Evolutionary conservation across 768 basidiomycete species (phyloP).

Genomic region (Mycena filopes): DNA sequence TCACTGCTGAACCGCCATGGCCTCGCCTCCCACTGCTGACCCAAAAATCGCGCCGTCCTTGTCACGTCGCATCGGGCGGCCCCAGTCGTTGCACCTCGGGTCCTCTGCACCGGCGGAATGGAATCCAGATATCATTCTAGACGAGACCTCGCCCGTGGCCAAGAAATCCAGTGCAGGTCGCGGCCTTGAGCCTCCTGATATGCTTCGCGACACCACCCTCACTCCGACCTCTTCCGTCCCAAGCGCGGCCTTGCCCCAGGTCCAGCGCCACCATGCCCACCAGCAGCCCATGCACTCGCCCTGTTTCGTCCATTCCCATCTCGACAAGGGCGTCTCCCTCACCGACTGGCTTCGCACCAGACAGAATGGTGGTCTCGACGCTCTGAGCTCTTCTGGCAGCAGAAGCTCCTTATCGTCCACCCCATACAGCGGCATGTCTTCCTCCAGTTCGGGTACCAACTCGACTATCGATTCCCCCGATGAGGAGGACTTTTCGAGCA

Average conservation of each 20-base stretch:
- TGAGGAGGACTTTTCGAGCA: constrained; percentile 76
- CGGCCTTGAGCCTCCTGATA: constrained; percentile 27
- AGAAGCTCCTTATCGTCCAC: constrained; percentile 31
- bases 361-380: constrained; percentile 47
- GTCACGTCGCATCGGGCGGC: constrained; percentile 55
- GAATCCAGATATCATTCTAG: constrained; percentile 56
- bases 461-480: constrained; percentile 50
- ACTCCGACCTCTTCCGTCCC: constrained; percentile 37
- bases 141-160: constrained; percentile 47
- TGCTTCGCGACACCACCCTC: constrained; percentile 35
- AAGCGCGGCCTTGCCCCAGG: constrained; percentile 32
- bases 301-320: constrained; percentile 93
- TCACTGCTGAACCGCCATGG: not conserved
- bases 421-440: constrained; percentile 27
- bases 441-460: constrained; percentile 36
- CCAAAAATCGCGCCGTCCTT: constrained; percentile 47
- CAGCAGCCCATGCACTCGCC: constrained; percentile 69
- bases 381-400: constrained; percentile 20
- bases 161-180: constrained; percentile 39
- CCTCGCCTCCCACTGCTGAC: constrained; percentile 22
- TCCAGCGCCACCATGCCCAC: constrained; percentile 37
- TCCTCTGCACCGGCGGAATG: constrained; percentile 47
- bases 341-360: constrained; percentile 75
- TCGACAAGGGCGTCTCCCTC: constrained; percentile 84
- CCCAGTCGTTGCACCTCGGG: constrained; percentile 56